Conservation (phyloP, 805 yeast species). For the Cyberlindnera meyerae region DNA sequence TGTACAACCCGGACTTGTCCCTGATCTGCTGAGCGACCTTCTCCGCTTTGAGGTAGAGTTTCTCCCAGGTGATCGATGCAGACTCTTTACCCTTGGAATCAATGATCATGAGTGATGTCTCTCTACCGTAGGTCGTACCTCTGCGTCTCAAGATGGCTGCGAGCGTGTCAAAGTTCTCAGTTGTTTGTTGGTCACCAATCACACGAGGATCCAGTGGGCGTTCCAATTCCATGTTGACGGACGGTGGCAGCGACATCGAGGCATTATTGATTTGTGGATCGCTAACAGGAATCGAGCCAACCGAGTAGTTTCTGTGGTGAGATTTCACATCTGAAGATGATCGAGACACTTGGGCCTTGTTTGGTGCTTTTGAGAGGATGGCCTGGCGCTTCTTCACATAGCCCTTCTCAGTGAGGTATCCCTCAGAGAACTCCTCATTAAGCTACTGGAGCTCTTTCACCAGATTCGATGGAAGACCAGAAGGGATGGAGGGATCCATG, state of each 20-base stretch:
- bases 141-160: slow-evolving; percentile 71
- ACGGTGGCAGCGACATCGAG: slow-evolving; percentile 30
- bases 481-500: slow-evolving; percentile 24
- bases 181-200: slow-evolving; percentile 30
- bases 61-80: slow-evolving; percentile 81
- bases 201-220: slow-evolving; percentile 60
- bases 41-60: slow-evolving; percentile 74
- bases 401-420: slow-evolving; percentile 70
- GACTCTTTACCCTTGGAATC: slow-evolving; percentile 81
- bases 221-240: slow-evolving; percentile 21
- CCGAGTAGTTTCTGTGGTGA: slow-evolving; percentile 23
- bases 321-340: slow-evolving; percentile 11
- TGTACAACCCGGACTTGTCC: slow-evolving; percentile 65
- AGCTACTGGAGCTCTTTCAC: slow-evolving; percentile 34
- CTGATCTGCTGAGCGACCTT: slow-evolving; percentile 81
- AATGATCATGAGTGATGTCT: slow-evolving; percentile 65
- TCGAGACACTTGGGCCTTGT: slow-evolving; percentile 3
- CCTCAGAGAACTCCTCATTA: slow-evolving; percentile 53
- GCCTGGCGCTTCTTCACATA: slow-evolving; percentile 53
- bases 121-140: slow-evolving; percentile 58
- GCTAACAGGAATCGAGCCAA: slow-evolving; percentile 17
- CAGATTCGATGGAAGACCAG: slow-evolving; percentile 16
- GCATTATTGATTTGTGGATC: slow-evolving; percentile 20
- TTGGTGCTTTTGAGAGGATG: slow-evolving; percentile 25
- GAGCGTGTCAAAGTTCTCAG: slow-evolving; percentile 53